Percentiles rank a stretch among this genome's conserved stretches.
These are phyloP conservation scores for Xanthoceras sorbifolium DNA, from an alignment of 345 rosid species.

Conservation along the genomic window DNA sequence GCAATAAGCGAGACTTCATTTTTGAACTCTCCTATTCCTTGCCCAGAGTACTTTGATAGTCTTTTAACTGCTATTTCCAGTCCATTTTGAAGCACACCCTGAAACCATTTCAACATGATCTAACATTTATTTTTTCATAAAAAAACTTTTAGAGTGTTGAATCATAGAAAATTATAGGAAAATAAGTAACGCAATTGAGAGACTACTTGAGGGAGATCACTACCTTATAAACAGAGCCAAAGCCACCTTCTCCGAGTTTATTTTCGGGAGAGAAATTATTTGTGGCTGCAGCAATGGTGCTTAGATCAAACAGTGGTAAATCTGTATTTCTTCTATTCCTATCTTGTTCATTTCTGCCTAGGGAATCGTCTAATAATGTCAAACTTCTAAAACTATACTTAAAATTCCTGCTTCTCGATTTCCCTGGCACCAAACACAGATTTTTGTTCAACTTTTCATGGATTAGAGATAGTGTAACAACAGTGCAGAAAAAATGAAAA, in stretches of 20 bases:
- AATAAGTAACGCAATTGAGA: neutral
- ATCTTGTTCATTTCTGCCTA: slow-evolving; percentile 30
- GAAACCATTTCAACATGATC: neutral
- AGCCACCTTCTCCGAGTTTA: slow-evolving; percentile 78
- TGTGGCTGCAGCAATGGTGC: slow-evolving; percentile 52
- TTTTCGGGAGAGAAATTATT: slow-evolving; percentile 46
- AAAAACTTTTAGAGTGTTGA: neutral
- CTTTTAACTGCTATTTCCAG: slow-evolving; percentile 42
- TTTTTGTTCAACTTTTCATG: neutral
- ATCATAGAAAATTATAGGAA: neutral
- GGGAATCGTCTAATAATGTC: slow-evolving; percentile 32
- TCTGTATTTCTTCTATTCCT: slow-evolving; percentile 38
- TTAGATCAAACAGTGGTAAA: slow-evolving; percentile 51
- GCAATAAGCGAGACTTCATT: slow-evolving; percentile 43
- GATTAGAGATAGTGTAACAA: neutral
- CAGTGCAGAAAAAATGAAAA: neutral
- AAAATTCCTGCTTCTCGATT: slow-evolving; percentile 19
- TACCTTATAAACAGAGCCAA: slow-evolving; percentile 76
- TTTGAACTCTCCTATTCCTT: slow-evolving; percentile 44
- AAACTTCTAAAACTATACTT: slow-evolving; percentile 24
- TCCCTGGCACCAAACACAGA: slow-evolving; percentile 22
- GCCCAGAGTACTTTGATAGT: slow-evolving; percentile 25
- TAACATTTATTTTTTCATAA: too few species aligned
- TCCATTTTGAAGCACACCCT: slow-evolving; percentile 38
- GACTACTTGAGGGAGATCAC: neutral